Base-by-base conservation (phyloP, 305 asterid species). In the Lippia alba region DNA sequence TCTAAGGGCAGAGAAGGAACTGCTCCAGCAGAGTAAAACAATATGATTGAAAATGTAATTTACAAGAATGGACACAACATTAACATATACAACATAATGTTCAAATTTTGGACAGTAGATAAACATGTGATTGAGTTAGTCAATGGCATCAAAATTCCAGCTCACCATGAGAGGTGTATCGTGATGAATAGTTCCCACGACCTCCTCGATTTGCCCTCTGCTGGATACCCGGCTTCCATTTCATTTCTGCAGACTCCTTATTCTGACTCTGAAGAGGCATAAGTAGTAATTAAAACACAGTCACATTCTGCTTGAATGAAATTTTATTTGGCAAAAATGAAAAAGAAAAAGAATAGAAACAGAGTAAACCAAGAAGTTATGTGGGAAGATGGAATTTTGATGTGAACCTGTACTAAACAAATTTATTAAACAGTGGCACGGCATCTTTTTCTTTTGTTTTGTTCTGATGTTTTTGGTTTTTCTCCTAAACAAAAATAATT, bases 211-310 rank as follows among this genome's bases (percentile, higher is more conserved):
- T 86, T 65, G 87, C 82, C 70, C 92, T 76, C 30, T 84, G 81
- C 86, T 83, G 96, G 80, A 75, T 63, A 66, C 88, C 90, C 49
- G 89, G 81, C 83, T 87, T 93, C 96, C 89, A 79, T 81, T 85
- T 89, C 51, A 81, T 56, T 51, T 90, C 98, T 5, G 80, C 78
- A 49, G 87, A 77, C 78, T 91, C 96, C 89, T 87, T 92, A 56
- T 34, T 81, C 76, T 54, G 66, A 81, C 75, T 81, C 97, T 91
- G 96, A 63, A 71, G 53, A 69, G 65, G 54, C 19, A 64, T 18
- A 74, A 63, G 68, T 15, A 65, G 61, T 32, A 39, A 56, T 44
- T 65, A 45, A 56, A 69, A 68, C 48, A 34, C 69, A 60, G 51
- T 48, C 66, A 67, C 40, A 46, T 15, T 68, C 67, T 36, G 58